Conservation (phyloP, 352 stramenopile species). For the Phytophthora hibernalis region DNA sequence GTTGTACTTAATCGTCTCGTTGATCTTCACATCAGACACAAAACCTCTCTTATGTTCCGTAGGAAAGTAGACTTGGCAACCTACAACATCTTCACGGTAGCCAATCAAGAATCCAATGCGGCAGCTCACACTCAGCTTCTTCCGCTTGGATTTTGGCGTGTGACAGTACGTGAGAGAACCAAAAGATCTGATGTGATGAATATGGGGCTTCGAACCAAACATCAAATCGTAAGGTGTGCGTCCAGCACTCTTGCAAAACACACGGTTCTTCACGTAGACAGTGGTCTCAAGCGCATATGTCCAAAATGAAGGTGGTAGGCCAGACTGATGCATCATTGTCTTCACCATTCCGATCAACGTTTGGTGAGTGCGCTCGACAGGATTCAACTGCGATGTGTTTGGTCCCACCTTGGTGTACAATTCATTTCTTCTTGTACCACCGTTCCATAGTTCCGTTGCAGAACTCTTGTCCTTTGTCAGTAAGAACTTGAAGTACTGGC, state of each 20-base stretch:
- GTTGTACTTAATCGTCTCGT: slow-evolving; percentile 20
- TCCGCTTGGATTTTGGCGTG: background rate
- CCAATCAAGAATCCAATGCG: slow-evolving; percentile 9
- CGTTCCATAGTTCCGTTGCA: too few relatives aligned
- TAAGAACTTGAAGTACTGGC: too few relatives aligned
- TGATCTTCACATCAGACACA: slow-evolving; percentile 21
- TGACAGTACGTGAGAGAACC: background rate
- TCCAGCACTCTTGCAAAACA: background rate
- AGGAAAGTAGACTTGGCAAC: slow-evolving; percentile 16
- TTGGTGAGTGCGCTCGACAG: too few relatives aligned
- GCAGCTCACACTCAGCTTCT: slow-evolving; percentile 10
- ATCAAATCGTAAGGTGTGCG: background rate
- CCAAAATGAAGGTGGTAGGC: too few relatives aligned
- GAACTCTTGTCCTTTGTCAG: too few relatives aligned
- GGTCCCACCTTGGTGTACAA: too few relatives aligned
- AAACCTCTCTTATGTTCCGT: slow-evolving; percentile 14
- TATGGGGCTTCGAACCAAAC: background rate
- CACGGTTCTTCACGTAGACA: background rate
- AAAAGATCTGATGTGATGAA: background rate
- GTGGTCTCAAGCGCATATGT: background rate
- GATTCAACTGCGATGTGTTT: too few relatives aligned
- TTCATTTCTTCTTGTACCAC: too few relatives aligned
- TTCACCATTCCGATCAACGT: too few relatives aligned
- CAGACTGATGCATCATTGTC: too few relatives aligned
- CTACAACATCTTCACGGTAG: slow-evolving; percentile 21